Evolutionary conservation across 129 eudicot species (phyloP), one percentile per base, ranked within the genome.

Genomic region (Erigeron canadensis): DNA sequence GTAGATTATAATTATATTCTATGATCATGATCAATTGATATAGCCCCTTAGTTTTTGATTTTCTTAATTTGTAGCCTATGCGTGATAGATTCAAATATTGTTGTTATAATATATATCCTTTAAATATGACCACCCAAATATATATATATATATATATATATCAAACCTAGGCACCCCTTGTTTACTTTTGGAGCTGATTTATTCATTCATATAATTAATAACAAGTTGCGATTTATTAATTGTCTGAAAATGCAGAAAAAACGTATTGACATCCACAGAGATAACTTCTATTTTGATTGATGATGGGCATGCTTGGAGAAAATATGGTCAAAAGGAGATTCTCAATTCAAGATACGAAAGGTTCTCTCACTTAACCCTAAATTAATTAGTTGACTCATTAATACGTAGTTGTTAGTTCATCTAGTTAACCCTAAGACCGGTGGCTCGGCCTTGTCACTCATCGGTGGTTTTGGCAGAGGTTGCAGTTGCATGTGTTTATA

Each of bases 291-390:
- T 38, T 39, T 45, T 62, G 73, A 44, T 65, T 11, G 86, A 81
- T 8, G 95, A 87, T 74, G 89, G 85, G 7, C 53, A 80, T 77
- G 95, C 87, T n/a, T 87, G 90, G 95, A 82, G 95, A 68, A 87
- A 87, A 56, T 87, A 87, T 42, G 95, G 95, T 6, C 95, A 87
- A 63, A 87, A 87, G 39, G 53, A 22, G 4, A 87, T 87, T 63
- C 95, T 45, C 38, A 63, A 82, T 50, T 9, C 82, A 23, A 77
- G 67, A n/a, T 44, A 82, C 56, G 81, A 86, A 39, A 85, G 90
- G 90, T 85, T 69, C 18, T 21, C 15, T 42, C 41, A 10, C 0
- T 13, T 21, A 43, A 50, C 47, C 18, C 11, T 41, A 17, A 1
- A 6, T n/a, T n/a, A n/a, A n/a, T n/a, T n/a, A 42, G 6, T 17